Evolutionary conservation across 2,329 filamentous ascomycete species (phyloP).

Genomic region (Pseudogymnoascus sp.): DNA sequence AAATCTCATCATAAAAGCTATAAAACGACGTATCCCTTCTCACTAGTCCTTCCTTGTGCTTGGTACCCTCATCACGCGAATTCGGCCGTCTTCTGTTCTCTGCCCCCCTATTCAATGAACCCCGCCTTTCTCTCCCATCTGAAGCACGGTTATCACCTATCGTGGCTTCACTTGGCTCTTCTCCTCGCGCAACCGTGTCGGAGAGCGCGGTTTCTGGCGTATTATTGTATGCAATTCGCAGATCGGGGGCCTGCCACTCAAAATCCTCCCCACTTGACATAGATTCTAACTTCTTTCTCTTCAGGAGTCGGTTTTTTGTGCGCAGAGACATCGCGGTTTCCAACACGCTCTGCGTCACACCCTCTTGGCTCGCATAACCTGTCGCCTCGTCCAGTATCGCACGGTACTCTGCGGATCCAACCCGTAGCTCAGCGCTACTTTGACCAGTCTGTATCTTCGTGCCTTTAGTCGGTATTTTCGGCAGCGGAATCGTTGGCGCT

Average conservation of each 20-base stretch:
- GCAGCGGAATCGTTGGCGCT: background rate
- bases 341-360: background rate
- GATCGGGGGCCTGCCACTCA: background rate
- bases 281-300: background rate
- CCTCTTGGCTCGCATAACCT: background rate
- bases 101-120: background rate
- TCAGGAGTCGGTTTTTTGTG: background rate
- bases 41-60: background rate
- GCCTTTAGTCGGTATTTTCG: background rate
- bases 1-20: conserved; percentile 5
- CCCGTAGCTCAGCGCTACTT: background rate
- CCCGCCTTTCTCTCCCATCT: background rate
- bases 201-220: background rate
- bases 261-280: background rate
- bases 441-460: background rate
- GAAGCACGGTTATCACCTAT: no score
- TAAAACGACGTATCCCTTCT: background rate
- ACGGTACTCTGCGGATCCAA: background rate
- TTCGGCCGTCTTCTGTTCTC: background rate
- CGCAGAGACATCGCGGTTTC: background rate
- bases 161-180: background rate
- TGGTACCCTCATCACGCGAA: background rate
- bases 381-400: background rate
- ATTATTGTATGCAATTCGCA: background rate
- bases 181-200: background rate